Percentiles rank a stretch among this genome's conserved stretches.
Conservation (phyloP, 768 basidiomycete species). For the Kwoniella shandongensis region DNA sequence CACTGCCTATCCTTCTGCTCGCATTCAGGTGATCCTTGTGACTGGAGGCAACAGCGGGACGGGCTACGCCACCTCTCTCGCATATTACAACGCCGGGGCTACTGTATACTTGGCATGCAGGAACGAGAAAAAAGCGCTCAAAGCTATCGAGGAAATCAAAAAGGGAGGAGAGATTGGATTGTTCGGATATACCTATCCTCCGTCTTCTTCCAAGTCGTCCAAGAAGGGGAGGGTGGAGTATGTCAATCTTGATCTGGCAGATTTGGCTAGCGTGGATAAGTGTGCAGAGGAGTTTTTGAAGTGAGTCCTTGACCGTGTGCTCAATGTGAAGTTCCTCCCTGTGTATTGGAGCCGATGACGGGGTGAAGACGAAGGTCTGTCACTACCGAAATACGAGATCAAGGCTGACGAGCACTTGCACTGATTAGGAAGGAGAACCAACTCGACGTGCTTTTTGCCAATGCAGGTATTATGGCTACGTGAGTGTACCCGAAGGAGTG, state of each 20-base stretch:
- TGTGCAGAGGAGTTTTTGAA: conserved; percentile 31
- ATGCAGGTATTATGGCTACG: conserved; percentile 51
- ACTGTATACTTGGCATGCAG: conserved; percentile 44
- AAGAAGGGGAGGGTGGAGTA: conserved; percentile 27
- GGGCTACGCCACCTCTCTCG: conserved; percentile 35
- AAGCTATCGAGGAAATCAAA: conserved; percentile 37
- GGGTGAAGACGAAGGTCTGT: too few species aligned
- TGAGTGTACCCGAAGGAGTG: conserved; percentile 15
- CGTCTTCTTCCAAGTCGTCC: not conserved
- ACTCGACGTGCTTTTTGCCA: conserved; percentile 41
- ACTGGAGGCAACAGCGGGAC: conserved; percentile 46
- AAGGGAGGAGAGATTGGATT: conserved; percentile 9
- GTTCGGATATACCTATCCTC: conserved; percentile 10
- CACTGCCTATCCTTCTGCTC: not conserved
- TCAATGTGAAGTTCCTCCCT: not conserved
- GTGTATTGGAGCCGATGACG: too few species aligned
- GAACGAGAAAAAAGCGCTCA: conserved; percentile 22
- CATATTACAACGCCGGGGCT: conserved; percentile 38
- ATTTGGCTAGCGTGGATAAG: conserved; percentile 34
- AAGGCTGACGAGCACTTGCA: not conserved
- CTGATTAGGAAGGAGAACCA: conserved; percentile 22
- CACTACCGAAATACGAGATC: too few species aligned
- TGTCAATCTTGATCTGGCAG: conserved; percentile 42
- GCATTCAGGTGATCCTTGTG: conserved; percentile 33
- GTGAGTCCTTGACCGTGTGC: conserved; percentile 15